Base-by-base conservation (phyloP, 805 yeast species). In the Ogataea saltuana region DNA sequence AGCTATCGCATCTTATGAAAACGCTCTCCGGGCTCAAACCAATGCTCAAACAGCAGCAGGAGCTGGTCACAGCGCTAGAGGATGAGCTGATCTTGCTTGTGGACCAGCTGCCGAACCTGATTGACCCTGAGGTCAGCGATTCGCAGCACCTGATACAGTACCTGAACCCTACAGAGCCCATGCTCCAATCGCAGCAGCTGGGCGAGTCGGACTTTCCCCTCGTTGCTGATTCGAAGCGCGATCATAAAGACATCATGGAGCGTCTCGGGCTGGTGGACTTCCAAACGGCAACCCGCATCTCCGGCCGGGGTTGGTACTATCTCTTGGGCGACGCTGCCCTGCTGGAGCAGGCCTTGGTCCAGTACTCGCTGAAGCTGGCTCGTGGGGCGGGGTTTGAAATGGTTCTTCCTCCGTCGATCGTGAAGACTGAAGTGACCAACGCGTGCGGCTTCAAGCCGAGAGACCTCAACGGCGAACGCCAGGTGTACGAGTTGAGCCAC, bases 401-500 rank as follows among this genome's bases (percentile, higher is more conserved):
- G 75, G 78, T 83, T 8, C 63, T 78, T 9, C 97, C 98, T 0
- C 99, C 99, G 2, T 78, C 95, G 0, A 78, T 93, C 12, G 96
- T 90, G 2, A 78, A 85, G 51, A 69, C 80, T 15, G 95, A 86
- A 49, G 70, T 88, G 4, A 80, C 90, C 0, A 70, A 74, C 51
- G 97, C 97, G 0, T 93, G 99, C 69, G 99, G 99, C 0, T 93
- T 90, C 68, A 81, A 83, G 57, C 99, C 99, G 10, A 78, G 95
- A 46, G 98, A 93, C 58, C 83, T 81, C 54, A 85, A 85, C 52
- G 80, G 81, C 47, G 97, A 89, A 57, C 81, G 81, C 39, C 99
- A 93, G 60, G 83, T 88, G 0, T 93, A 90, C 61, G 75, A 75
- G 33, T 58, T 91, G 11, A 63, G 68, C 0, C 56, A 54, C 18